Conservation (phyloP, 805 yeast genomes). For the Maudiozyma bulderi region DNA sequence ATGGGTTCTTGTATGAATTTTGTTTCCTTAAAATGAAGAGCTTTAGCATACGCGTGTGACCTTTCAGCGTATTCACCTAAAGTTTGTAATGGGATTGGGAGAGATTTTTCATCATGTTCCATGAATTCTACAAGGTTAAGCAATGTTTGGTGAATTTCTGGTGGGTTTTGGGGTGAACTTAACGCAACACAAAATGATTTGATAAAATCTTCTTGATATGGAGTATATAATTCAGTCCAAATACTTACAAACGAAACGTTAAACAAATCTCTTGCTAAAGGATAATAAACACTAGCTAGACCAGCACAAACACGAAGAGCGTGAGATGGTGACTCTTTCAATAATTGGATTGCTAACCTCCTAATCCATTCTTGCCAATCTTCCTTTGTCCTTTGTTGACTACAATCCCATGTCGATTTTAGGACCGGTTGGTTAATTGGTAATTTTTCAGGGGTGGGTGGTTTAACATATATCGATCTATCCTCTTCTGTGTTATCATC, state of each 20-base stretch:
- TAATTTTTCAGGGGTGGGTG: constrained; percentile 45
- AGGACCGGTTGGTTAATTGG: constrained; percentile 55
- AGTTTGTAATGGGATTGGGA: constrained; percentile 78
- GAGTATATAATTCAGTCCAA: constrained; percentile 84
- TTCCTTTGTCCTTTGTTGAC: constrained; percentile 78
- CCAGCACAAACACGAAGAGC: constrained; percentile 86
- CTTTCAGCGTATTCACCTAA: constrained; percentile 85
- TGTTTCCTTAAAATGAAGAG: constrained; percentile 87
- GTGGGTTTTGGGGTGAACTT: constrained; percentile 82
- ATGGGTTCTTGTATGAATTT: constrained; percentile 90
- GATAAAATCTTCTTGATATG: constrained; percentile 80
- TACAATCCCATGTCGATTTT: constrained; percentile 82
- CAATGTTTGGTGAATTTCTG: constrained; percentile 83
- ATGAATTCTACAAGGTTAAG: constrained; percentile 85
- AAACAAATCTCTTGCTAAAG: constrained; percentile 79
- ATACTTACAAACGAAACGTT: constrained; percentile 89
- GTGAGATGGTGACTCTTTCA: constrained; percentile 87
- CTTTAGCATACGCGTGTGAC: constrained; percentile 94
- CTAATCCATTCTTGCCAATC: constrained; percentile 97
- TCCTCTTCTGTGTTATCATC: constrained; percentile 24
- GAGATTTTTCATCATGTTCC: constrained; percentile 92
- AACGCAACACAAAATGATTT: constrained; percentile 76
- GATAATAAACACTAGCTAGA: constrained; percentile 73
- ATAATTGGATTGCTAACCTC: constrained; percentile 65
- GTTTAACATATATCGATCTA: constrained; percentile 29